Conservation (phyloP, 2,329 filamentous ascomycete genomes). For the Arthrobotrys musiformis region DNA sequence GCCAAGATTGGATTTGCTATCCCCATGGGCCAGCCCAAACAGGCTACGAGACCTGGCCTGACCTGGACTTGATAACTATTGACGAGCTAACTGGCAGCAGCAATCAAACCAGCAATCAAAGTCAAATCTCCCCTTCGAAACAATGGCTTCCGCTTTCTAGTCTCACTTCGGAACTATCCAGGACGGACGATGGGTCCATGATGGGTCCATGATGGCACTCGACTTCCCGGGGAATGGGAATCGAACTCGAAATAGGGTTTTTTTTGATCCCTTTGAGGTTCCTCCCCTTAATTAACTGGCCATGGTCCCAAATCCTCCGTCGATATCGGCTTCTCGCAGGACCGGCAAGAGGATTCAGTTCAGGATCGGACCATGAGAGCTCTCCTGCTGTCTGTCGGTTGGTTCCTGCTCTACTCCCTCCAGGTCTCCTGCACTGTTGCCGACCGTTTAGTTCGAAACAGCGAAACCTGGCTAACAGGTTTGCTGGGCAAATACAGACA, state of each 20-base stretch:
- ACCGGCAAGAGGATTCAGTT: background rate
- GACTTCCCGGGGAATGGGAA: background rate
- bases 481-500: too few relatives aligned
- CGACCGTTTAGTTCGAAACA: background rate
- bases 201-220: too few relatives aligned
- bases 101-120: background rate
- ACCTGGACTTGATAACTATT: background rate
- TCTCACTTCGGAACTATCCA: slow-evolving; percentile 7
- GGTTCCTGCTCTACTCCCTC: too few relatives aligned
- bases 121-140: slow-evolving; percentile 11
- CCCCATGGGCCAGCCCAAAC: too few relatives aligned
- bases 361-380: background rate
- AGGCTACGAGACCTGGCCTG: slow-evolving; percentile 8
- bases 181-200: background rate
- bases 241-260: too few relatives aligned
- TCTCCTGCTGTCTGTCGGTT: background rate
- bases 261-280: too few relatives aligned
- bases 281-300: too few relatives aligned
- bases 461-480: background rate
- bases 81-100: background rate
- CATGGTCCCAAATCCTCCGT: background rate
- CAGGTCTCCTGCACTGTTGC: background rate
- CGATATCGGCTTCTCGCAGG: slow-evolving; percentile 1
- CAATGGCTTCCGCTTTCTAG: background rate
- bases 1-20: slow-evolving; percentile 14